phyloP scores from a whole-genome alignment of 495 filamentous ascomycete genomes.

The Hyaloscypha variabilis region DNA sequence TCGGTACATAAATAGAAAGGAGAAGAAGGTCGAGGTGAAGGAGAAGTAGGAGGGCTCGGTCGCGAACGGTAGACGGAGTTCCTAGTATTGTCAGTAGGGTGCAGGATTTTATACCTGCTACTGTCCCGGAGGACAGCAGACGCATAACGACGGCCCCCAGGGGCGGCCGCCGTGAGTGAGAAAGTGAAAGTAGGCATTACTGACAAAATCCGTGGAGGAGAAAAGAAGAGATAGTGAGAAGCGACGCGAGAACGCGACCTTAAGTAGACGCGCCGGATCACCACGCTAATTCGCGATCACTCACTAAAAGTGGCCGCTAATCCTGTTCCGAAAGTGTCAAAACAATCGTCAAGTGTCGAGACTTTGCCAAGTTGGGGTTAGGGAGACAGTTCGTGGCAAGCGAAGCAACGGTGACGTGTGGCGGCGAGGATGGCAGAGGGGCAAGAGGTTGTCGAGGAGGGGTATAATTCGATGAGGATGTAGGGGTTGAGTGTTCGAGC shows the following conservation, averaged over 20 bases:
- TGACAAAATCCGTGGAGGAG: background rate
- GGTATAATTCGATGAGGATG: too few relatives aligned
- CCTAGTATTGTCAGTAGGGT: conserved; percentile 1
- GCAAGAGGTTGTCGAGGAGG: too few relatives aligned
- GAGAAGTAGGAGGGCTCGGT: background rate
- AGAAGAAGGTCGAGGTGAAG: background rate
- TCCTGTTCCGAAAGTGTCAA: background rate
- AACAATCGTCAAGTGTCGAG: background rate
- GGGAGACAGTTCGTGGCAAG: background rate
- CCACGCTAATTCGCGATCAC: background rate
- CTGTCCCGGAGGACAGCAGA: conserved; percentile 1
- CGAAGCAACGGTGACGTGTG: background rate
- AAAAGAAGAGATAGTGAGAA: background rate
- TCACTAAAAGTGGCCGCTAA: background rate
- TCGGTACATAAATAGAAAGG: background rate
- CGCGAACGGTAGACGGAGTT: conserved; percentile 14
- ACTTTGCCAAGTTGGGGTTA: background rate
- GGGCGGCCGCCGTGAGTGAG: background rate
- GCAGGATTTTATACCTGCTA: conserved; percentile 11
- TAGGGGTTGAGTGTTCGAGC: too few relatives aligned
- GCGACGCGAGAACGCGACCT: background rate
- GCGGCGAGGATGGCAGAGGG: background rate
- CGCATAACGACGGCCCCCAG: conserved; percentile 1
- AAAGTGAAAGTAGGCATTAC: background rate
- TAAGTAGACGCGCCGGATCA: background rate